Evolutionary conservation across 306 rosid species (phyloP), one percentile per base, ranked within the genome.

Genomic region (Arachis stenosperma): DNA sequence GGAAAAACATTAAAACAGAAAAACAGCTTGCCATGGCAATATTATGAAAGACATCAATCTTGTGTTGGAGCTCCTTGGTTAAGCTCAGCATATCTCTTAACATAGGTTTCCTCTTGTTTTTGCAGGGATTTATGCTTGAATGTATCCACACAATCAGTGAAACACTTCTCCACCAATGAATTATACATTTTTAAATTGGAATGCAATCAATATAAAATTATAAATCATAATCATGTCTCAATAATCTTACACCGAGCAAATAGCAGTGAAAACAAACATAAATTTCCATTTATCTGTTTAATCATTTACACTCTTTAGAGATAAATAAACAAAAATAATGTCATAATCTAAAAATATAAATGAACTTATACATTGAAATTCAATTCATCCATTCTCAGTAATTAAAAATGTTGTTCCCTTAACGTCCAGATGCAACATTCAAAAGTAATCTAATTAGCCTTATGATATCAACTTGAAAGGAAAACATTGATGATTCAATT

Each of bases 21-120:
- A 29, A 65, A 60, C 46, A 14, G 48, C 36, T 71, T 42, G 27
- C 67, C 76, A 46, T 7, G 30, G 69, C 12, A 51, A 58, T 13
- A 75, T 56, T 57, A 10, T 73, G 13, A 55, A 8, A 64, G 13
- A 47, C 37, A 70, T 88, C 79, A 92, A 75, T 92, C 98, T 79
- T 90, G 97, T 0, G 95, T 92, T 7, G 98, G 92, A 65, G 98
- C 97, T 63, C 98, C 98, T 84, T 90, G 95, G 88, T 90, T 92
- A 77, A 92, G 98, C 73, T 92, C 98, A 0, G 98, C 98, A 78
- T 90, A 92, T 72, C 97, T 81, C 50, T 83, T 77, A 51, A 92
- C 91, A 78, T 97, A 90, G 42, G 84, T 85, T 69, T 92, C 98
- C 83, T 92, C 98, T 78, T 92, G 97, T 84, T 92, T 92, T 78